A percentile compares a stretch with the other conserved stretches of the same genome.
Conservation (phyloP, 768 basidiomycete genomes). For the Podaxis sp. region DNA sequence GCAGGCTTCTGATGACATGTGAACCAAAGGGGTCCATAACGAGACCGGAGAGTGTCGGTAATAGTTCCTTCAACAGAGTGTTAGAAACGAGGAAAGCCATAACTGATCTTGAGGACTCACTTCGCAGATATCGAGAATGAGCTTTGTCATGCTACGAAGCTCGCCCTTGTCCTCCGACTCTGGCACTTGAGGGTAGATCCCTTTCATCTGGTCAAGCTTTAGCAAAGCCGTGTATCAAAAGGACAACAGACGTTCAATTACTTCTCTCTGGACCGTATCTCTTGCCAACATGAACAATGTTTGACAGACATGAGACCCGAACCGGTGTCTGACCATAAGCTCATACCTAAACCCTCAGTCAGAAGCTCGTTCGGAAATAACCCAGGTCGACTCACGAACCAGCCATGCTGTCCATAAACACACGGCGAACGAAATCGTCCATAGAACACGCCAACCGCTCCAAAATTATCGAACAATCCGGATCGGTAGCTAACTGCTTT, state of each 20-base stretch:
- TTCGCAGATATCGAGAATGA: conserved; percentile 61
- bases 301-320: conserved; percentile 94
- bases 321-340: conserved; percentile 69
- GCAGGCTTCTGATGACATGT: conserved; percentile 79
- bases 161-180: conserved; percentile 56
- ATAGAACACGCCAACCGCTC: conserved; percentile 91
- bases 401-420: conserved; percentile 80
- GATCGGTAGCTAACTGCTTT: conserved; percentile 86
- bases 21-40: conserved; percentile 88
- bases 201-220: conserved; percentile 37
- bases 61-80: conserved; percentile 53
- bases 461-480: conserved; percentile 85
- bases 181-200: conserved; percentile 46
- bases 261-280: conserved; percentile 69
- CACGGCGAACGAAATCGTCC: conserved; percentile 93
- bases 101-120: conserved; percentile 30
- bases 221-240: background rate
- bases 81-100: background rate
- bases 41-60: conserved; percentile 56
- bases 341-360: conserved; percentile 44
- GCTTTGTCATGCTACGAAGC: conserved; percentile 57
- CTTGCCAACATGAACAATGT: conserved; percentile 70
- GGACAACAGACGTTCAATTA: conserved; percentile 18
- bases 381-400: conserved; percentile 67
- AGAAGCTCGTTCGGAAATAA: background rate